Evolutionary conservation across 225 moss, liverwort and hornwort species (phyloP).

Genomic region (Asterella californica): DNA sequence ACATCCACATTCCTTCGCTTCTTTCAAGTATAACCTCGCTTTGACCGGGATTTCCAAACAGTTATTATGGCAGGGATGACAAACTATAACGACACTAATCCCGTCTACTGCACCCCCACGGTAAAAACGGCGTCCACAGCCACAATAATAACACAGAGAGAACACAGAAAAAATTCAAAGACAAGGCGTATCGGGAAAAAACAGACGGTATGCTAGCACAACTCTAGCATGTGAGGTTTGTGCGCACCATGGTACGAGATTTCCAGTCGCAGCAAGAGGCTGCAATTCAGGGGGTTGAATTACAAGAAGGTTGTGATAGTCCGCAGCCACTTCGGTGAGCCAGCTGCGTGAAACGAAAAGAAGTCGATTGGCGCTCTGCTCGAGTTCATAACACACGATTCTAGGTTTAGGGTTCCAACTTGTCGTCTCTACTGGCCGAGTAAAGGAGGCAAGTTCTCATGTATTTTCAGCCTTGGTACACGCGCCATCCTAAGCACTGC

Average conservation of each 20-base stretch:
- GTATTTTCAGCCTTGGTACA: no score
- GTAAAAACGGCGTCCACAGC: not conserved
- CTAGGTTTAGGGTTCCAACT: slow-evolving; percentile 21
- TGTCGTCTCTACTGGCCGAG: no score
- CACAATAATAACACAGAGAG: not conserved
- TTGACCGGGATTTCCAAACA: no score
- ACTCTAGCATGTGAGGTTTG: no score
- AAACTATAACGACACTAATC: no score
- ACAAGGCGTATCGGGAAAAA: not conserved
- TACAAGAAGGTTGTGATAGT: not conserved
- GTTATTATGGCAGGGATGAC: no score
- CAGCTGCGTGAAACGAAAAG: slow-evolving; percentile 12
- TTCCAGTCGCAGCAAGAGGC: not conserved
- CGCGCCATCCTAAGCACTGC: no score
- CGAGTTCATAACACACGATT: slow-evolving; percentile 1
- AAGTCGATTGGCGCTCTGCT: not conserved
- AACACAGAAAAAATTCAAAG: not conserved
- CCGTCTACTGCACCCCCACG: no score
- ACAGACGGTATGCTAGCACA: not conserved
- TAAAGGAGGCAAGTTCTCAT: no score
- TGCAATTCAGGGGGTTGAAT: not conserved
- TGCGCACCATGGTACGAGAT: slow-evolving; percentile 5
- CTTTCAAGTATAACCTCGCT: no score
- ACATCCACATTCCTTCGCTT: no score
- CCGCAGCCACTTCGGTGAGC: slow-evolving; percentile 6